Evolutionary conservation across 805 yeast genomes (phyloP).

Genomic region (Schizosaccharomyces lindneri): DNA sequence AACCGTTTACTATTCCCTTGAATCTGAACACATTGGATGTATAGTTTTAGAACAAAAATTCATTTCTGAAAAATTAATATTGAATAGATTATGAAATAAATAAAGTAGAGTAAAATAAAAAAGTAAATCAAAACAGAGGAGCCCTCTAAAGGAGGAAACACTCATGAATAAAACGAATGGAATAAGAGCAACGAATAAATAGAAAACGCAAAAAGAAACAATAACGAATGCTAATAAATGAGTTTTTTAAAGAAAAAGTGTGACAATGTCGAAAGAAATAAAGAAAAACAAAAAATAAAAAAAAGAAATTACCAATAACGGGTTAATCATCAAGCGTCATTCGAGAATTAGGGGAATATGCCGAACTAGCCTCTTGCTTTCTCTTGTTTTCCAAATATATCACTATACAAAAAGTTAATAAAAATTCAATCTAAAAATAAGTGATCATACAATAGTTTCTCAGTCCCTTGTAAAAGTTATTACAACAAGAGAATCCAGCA

Average conservation of each 20-base stretch:
- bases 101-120: too few species aligned
- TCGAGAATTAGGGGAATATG: neutral
- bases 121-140: too few species aligned
- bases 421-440: neutral
- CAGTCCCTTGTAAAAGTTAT: conserved; percentile 12
- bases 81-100: neutral
- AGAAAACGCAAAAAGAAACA: neutral
- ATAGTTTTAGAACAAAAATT: neutral
- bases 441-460: conserved; percentile 3
- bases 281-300: neutral
- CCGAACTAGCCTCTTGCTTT: neutral
- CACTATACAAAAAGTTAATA: neutral
- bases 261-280: too few species aligned
- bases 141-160: neutral
- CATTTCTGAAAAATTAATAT: neutral
- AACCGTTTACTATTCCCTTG: conserved; percentile 53
- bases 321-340: neutral
- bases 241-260: neutral
- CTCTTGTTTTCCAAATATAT: neutral
- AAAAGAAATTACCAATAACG: conserved; percentile 6
- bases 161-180: neutral
- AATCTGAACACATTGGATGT: conserved; percentile 56
- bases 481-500: conserved; percentile 11
- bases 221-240: too few species aligned
- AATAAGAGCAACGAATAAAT: neutral